Evolutionary conservation across 2,329 filamentous ascomycete genomes (phyloP).

Genomic region (Neofusicoccum cordaticola): DNA sequence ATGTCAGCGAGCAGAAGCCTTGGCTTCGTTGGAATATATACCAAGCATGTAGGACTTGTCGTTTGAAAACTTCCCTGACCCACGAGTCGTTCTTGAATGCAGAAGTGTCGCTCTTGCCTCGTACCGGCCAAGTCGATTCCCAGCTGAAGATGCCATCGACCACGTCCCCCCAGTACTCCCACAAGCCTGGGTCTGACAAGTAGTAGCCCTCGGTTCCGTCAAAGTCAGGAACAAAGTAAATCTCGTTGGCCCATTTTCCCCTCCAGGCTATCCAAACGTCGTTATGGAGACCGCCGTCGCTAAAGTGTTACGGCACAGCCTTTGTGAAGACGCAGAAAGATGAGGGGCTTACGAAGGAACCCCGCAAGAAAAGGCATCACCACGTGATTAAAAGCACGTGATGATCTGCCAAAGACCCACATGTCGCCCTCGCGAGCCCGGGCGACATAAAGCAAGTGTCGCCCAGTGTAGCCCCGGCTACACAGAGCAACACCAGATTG

Average conservation of each 20-base stretch:
- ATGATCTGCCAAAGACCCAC: too few relatives aligned
- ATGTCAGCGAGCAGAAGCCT: too few relatives aligned
- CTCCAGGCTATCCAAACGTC: background rate
- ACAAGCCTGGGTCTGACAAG: conserved; percentile 25
- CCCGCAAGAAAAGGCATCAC: too few relatives aligned
- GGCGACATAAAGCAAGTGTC: too few relatives aligned
- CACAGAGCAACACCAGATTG: too few relatives aligned
- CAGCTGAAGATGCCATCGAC: conserved; percentile 40
- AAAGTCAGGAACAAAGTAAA: conserved; percentile 36
- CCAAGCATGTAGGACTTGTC: conserved; percentile 37
- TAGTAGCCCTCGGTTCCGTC: conserved; percentile 28
- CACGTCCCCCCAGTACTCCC: conserved; percentile 29
- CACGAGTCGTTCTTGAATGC: conserved; percentile 23
- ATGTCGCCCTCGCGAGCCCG: too few relatives aligned
- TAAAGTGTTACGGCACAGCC: too few relatives aligned
- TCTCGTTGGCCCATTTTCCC: background rate
- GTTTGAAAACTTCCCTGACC: conserved; percentile 20
- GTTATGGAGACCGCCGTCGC: background rate
- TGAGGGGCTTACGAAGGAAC: too few relatives aligned
- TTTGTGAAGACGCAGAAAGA: too few relatives aligned
- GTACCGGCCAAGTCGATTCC: conserved; percentile 37
- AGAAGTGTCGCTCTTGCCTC: background rate
- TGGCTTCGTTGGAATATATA: background rate
- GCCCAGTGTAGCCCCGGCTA: too few relatives aligned
- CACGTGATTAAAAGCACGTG: too few relatives aligned